Percentiles rank a stretch among this genome's conserved stretches.
These are phyloP conservation scores for Lentinula sp. DNA, from an alignment of 768 basidiomycete genomes.

Conservation along the genomic window DNA sequence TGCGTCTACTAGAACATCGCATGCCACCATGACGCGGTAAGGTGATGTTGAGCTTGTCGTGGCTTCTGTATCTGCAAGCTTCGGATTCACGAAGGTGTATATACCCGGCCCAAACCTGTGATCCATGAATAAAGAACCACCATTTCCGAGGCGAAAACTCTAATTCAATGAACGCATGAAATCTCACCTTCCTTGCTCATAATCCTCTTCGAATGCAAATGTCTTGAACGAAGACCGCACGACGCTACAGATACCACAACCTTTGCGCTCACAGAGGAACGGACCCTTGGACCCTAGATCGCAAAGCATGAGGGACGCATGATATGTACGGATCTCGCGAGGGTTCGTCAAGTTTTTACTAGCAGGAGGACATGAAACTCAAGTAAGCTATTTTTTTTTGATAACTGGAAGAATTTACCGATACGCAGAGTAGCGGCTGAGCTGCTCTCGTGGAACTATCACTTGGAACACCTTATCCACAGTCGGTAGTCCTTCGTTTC, in stretches of 20 bases:
- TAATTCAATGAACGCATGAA: background rate
- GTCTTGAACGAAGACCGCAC: slow-evolving; percentile 25
- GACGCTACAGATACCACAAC: slow-evolving; percentile 33
- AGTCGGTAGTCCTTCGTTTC: background rate
- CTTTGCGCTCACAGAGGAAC: slow-evolving; percentile 24
- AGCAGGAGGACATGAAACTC: slow-evolving; percentile 7
- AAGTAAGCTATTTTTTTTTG: background rate
- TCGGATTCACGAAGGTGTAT: slow-evolving; percentile 28
- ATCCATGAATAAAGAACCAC: no score
- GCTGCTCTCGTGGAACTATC: slow-evolving; percentile 17
- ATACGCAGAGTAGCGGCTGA: slow-evolving; percentile 17
- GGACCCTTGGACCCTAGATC: slow-evolving; percentile 30
- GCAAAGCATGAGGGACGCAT: slow-evolving; percentile 33
- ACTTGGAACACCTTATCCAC: slow-evolving; percentile 9
- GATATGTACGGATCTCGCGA: slow-evolving; percentile 20
- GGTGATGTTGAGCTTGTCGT: slow-evolving; percentile 33
- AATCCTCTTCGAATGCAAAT: slow-evolving; percentile 28
- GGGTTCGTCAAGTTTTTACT: background rate
- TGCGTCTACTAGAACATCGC: slow-evolving; percentile 16
- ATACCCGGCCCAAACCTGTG: slow-evolving; percentile 27
- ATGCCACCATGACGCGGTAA: slow-evolving; percentile 34
- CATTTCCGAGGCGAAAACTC: no score
- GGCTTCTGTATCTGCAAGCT: slow-evolving; percentile 26
- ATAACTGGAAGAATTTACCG: slow-evolving; percentile 4
- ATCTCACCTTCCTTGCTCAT: slow-evolving; percentile 30